Evolutionary conservation across 2,329 filamentous ascomycete genomes (phyloP).

Genomic region (Hymenoscyphus salicellus): DNA sequence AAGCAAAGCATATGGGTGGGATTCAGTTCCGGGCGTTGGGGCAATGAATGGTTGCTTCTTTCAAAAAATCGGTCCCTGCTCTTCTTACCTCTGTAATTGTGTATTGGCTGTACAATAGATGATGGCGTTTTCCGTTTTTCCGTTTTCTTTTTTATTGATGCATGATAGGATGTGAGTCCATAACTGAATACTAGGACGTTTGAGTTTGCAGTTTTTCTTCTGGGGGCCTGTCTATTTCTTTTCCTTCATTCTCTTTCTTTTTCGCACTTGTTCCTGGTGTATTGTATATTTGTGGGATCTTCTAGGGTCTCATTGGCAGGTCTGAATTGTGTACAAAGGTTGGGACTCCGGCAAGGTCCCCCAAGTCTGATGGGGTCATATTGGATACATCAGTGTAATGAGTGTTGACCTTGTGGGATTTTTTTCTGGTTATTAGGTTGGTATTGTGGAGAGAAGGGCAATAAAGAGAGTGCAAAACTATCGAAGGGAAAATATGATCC

Average conservation of each 20-base stretch:
- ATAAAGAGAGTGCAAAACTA: no score
- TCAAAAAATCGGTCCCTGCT: not conserved
- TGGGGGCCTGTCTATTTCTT: not conserved
- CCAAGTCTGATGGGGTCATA: no score
- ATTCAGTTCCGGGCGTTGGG: constrained; percentile 8
- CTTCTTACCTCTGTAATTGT: constrained; percentile 5
- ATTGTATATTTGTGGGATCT: not conserved
- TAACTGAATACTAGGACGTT: constrained; percentile 1
- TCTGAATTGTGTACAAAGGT: no score
- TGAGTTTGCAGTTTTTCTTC: not conserved
- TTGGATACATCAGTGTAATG: no score
- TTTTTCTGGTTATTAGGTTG: no score
- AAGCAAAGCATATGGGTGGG: constrained; percentile 1
- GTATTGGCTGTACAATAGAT: constrained; percentile 23
- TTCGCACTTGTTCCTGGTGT: not conserved
- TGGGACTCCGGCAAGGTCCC: no score
- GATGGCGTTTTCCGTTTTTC: constrained; percentile 10
- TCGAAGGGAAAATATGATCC: no score
- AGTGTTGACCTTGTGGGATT: no score
- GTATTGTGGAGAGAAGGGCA: no score
- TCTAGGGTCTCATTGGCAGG: no score
- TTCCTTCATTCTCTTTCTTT: not conserved
- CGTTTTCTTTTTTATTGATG: not conserved
- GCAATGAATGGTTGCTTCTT: constrained; percentile 5
- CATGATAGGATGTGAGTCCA: not conserved